A percentile compares a stretch with the other conserved stretches of the same genome.
phyloP scores from a whole-genome alignment of 2,329 filamentous ascomycete species.

The Macrophomina pseudophaseolina region DNA sequence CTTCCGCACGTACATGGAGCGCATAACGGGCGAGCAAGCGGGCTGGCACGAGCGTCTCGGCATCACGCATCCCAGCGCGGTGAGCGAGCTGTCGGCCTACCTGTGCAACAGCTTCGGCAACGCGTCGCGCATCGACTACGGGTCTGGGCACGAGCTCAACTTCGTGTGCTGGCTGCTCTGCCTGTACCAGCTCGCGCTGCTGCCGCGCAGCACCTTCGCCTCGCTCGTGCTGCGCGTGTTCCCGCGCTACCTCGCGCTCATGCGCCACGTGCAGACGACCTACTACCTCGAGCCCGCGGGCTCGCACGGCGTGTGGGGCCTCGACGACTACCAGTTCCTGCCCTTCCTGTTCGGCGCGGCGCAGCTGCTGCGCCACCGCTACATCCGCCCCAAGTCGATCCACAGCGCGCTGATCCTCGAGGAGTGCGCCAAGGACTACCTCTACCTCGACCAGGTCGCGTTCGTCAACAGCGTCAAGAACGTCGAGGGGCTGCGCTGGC shows the following conservation, averaged over 20 bases:
- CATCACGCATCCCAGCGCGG: constrained; percentile 57
- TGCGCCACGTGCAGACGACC: constrained; percentile 85
- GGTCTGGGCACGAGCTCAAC: constrained; percentile 95
- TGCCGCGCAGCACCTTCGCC: constrained; percentile 71
- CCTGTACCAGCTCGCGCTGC: constrained; percentile 75
- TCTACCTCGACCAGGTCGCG: constrained; percentile 90
- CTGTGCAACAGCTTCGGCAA: constrained; percentile 86
- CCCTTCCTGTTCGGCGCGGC: constrained; percentile 57
- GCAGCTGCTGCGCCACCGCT: constrained; percentile 69
- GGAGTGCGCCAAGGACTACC: constrained; percentile 79
- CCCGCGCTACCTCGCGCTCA: constrained; percentile 78
- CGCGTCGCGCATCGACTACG: constrained; percentile 87
- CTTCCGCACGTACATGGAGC: constrained; percentile 82
- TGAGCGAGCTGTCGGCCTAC: constrained; percentile 78
- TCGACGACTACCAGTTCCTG: constrained; percentile 60
- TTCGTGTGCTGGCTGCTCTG: constrained; percentile 97
- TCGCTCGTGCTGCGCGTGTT: constrained; percentile 79
- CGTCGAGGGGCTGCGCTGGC: constrained; percentile 92
- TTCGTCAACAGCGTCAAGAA: constrained; percentile 98
- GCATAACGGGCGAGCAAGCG: constrained; percentile 54
- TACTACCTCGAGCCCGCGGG: constrained; percentile 90
- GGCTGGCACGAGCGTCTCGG: constrained; percentile 70
- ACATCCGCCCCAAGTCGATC: constrained; percentile 63
- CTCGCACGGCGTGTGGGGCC: constrained; percentile 58
- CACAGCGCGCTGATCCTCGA: constrained; percentile 88